These are phyloP conservation scores for Omphalea diandra DNA, from an alignment of 441 rosid genomes.

Conservation along the genomic window DNA sequence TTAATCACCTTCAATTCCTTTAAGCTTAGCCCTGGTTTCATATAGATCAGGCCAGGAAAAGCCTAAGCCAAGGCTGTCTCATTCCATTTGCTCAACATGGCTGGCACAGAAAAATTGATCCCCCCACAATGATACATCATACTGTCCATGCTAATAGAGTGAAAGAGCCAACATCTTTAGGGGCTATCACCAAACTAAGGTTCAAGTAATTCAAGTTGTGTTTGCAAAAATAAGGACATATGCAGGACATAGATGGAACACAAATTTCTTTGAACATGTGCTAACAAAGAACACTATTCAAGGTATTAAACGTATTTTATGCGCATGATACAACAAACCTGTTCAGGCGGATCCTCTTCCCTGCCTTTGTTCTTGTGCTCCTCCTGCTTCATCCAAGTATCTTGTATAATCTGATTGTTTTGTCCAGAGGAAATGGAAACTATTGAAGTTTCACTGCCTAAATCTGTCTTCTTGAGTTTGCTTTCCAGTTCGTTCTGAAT, in stretches of 20 bases:
- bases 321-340: conserved; percentile 38
- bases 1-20: not conserved
- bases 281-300: not conserved
- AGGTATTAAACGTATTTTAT: not conserved
- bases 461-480: conserved; percentile 14
- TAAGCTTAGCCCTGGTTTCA: not conserved
- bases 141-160: not conserved
- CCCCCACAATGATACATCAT: not conserved
- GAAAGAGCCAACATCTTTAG: not conserved
- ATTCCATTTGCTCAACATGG: not conserved
- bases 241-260: not conserved
- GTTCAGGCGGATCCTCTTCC: conserved; percentile 12
- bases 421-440: not conserved
- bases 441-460: not conserved
- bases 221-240: not conserved
- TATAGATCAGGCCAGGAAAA: not conserved
- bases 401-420: conserved; percentile 7
- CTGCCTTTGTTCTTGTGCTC: conserved; percentile 2
- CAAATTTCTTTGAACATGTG: not conserved
- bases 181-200: not conserved
- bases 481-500: conserved; percentile 20
- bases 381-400: conserved; percentile 3
- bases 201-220: not conserved
- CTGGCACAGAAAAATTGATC: not conserved
- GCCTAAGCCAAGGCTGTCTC: not conserved